phyloP scores from a whole-genome alignment of 2,329 filamentous ascomycete species.

The Leptographium radiaticola region DNA sequence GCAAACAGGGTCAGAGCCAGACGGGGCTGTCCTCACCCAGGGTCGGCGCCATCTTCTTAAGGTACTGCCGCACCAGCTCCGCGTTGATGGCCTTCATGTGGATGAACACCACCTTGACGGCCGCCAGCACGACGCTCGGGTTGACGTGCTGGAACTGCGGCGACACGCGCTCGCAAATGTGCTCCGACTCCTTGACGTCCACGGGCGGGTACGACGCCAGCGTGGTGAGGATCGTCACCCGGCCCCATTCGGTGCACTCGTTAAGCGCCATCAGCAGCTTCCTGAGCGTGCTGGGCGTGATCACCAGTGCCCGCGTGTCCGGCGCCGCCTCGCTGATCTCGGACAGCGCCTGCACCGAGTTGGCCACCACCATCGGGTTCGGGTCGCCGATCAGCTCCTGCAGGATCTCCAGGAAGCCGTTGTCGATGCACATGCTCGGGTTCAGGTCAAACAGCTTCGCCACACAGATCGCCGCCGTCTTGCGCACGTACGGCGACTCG shows the following conservation, averaged over 20 bases:
- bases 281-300: slow-evolving; percentile 74
- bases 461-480: slow-evolving; percentile 94
- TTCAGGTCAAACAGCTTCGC: slow-evolving; percentile 97
- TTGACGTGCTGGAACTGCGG: slow-evolving; percentile 99
- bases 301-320: slow-evolving; percentile 74
- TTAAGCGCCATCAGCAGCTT: slow-evolving; percentile 94
- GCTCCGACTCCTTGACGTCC: slow-evolving; percentile 94
- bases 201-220: slow-evolving; percentile 74
- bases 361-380: slow-evolving; percentile 98
- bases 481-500: slow-evolving; percentile 95
- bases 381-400: slow-evolving; percentile 96
- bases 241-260: slow-evolving; percentile 96
- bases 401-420: slow-evolving; percentile 84
- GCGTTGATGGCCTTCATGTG: slow-evolving; percentile 80
- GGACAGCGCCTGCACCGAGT: slow-evolving; percentile 83
- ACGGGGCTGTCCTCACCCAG: slow-evolving; percentile 47
- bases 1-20: not conserved
- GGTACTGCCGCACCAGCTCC: slow-evolving; percentile 70
- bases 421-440: slow-evolving; percentile 83
- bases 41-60: slow-evolving; percentile 98
- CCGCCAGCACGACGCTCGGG: slow-evolving; percentile 89
- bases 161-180: slow-evolving; percentile 91
- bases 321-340: slow-evolving; percentile 86
- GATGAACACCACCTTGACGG: slow-evolving; percentile 93
- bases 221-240: slow-evolving; percentile 84